Evolutionary conservation across 495 filamentous ascomycete species (phyloP), one percentile per base, ranked within the genome.

Genomic region (Xylaria intraflava): DNA sequence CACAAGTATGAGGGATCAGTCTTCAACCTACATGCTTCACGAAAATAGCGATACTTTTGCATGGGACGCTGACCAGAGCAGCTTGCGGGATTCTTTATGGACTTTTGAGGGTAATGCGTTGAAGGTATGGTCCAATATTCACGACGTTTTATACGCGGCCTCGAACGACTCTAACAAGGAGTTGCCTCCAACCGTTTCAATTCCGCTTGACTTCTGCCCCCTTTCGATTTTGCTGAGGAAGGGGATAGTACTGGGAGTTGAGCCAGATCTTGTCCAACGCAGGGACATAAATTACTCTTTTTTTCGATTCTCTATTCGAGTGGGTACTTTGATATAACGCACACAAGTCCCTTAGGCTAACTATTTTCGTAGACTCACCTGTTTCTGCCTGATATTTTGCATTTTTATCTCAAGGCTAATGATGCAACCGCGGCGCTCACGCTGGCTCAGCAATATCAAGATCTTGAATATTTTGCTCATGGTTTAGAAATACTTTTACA

Each of bases 401-500:
- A 84, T 41, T 81, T 87, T 56, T 81, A 89, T 62, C 74, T 98
- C 2, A 76, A 76, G 29, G 74, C 83, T 16, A 83, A 85, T 58
- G 85, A 88, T 55, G 81, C 83, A 8, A 76, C 83, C 0, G 85
- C 87, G 10, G 90, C 91, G 3, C 74, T 91, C 16, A 82, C 81
- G 40, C 68, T 95, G 6, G 85, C 87, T n/a, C 83, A 86, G 43
- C 82, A 88, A 49, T 95, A 95, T 65, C 85, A 88, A 56, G 75
- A 86, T 55, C 77, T 96, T 4, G 87, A 85, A 45, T 96, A 96
- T 62, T 96, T 97, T 62, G 77, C 90, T 0, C 94, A 99, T 62
- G 90, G 85, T 2, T 78, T 99, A 22, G 94, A 99, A 65, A 78
- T 99, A 29, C 78, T 99, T 8, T 78, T 99, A 2, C 94, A 97